These are phyloP conservation scores for Monosporozyma aquatica DNA, from an alignment of 805 yeast genomes.

Conservation along the genomic window DNA sequence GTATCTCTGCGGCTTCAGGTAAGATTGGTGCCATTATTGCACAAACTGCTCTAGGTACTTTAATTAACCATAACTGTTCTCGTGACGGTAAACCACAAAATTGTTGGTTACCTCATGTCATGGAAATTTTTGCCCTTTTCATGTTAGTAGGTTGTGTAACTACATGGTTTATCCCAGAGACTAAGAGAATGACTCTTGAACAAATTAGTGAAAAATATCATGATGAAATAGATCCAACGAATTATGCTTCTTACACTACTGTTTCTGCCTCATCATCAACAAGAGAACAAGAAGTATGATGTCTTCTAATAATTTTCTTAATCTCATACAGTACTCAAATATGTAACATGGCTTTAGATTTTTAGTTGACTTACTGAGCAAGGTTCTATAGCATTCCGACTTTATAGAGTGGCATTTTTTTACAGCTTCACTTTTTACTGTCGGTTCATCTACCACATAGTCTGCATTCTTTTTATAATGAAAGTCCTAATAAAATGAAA, in stretches of 20 bases:
- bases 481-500: no score
- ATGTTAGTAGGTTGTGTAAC: slow-evolving; percentile 71
- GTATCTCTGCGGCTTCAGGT: slow-evolving; percentile 88
- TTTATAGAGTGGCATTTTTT: no score
- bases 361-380: not conserved
- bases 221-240: slow-evolving; percentile 56
- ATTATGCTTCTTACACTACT: slow-evolving; percentile 1
- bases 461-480: no score
- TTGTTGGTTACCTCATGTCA: slow-evolving; percentile 86
- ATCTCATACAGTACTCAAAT: not conserved
- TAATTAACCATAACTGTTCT: slow-evolving; percentile 70
- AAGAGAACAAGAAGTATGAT: slow-evolving; percentile 2
- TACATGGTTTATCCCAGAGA: slow-evolving; percentile 72
- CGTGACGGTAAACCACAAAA: slow-evolving; percentile 37
- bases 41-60: slow-evolving; percentile 78
- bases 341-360: not conserved
- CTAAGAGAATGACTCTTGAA: slow-evolving; percentile 86
- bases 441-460: no score
- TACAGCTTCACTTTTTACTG: no score
- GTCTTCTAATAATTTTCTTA: not conserved
- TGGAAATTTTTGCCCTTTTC: slow-evolving; percentile 88
- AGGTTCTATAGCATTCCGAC: no score
- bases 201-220: slow-evolving; percentile 72
- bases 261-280: not conserved
- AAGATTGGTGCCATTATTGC: slow-evolving; percentile 91